These are phyloP conservation scores for Rutidosis leptorrhynchoides DNA, from an alignment of 129 eudicot genomes.

Conservation along the genomic window DNA sequence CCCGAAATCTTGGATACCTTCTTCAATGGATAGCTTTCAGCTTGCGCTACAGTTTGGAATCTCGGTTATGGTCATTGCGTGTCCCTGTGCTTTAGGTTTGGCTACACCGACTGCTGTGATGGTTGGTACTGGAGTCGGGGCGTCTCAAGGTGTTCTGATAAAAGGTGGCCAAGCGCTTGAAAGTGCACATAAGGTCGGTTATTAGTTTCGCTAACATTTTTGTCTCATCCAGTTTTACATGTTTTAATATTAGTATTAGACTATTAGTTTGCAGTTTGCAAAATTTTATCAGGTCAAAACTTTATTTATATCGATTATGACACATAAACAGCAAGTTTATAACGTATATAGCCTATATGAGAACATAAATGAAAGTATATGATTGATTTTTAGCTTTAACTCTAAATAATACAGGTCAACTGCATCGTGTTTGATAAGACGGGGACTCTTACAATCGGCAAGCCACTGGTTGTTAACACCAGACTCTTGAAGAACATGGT, in stretches of 20 bases:
- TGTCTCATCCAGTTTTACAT: no score
- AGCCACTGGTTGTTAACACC: conserved; percentile 69
- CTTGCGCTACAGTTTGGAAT: conserved; percentile 91
- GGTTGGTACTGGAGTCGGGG: conserved; percentile 96
- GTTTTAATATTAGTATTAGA: no score
- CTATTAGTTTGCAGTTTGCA: no score
- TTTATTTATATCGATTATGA: no score
- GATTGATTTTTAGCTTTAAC: no score
- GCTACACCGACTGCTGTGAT: conserved; percentile 95
- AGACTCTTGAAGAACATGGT: conserved; percentile 60
- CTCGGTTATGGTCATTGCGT: conserved; percentile 88
- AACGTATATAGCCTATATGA: no score
- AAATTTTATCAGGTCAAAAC: no score
- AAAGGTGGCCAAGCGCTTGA: conserved; percentile 92
- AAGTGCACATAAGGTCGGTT: conserved; percentile 74
- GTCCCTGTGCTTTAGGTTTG: conserved; percentile 88
- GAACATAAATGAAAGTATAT: no score
- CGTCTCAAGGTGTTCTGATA: conserved; percentile 90
- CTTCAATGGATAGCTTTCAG: conserved; percentile 77
- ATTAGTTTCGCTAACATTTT: not conserved
- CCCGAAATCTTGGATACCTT: conserved; percentile 73
- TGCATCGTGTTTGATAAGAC: conserved; percentile 91
- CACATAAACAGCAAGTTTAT: no score
- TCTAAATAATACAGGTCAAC: conserved; percentile 49
- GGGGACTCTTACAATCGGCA: conserved; percentile 77